A percentile compares a stretch with the other conserved stretches of the same genome.
These are phyloP conservation scores for Phoma sp. DNA, from an alignment of 2,329 filamentous ascomycete species.

Conservation along the genomic window DNA sequence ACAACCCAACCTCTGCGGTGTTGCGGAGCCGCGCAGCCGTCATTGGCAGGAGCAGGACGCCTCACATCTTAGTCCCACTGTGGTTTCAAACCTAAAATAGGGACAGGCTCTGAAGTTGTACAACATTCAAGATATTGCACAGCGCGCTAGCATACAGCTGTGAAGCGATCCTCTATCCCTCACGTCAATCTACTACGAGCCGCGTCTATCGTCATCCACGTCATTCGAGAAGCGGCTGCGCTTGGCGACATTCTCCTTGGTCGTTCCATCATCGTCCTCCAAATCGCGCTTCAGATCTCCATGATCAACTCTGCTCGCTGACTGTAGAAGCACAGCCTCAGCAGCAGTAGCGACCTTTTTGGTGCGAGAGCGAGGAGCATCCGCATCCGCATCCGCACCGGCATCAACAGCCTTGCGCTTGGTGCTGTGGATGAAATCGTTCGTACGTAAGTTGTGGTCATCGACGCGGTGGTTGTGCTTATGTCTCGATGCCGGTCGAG, in stretches of 20 bases:
- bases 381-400: too few species aligned
- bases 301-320: background rate
- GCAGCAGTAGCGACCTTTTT: background rate
- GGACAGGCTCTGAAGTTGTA: background rate
- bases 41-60: slow-evolving; percentile 6
- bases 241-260: background rate
- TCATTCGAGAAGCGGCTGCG: background rate
- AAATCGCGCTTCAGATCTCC: background rate
- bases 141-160: background rate
- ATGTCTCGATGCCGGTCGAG: too few species aligned
- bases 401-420: background rate
- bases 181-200: background rate
- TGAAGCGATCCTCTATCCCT: background rate
- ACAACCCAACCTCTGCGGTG: slow-evolving; percentile 6
- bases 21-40: background rate
- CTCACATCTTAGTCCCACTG: background rate
- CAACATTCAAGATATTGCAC: background rate
- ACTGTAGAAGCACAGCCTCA: background rate
- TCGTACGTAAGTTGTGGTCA: background rate
- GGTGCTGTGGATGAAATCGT: background rate
- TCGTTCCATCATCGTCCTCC: background rate
- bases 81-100: slow-evolving; percentile 8
- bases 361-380: background rate
- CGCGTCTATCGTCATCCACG: background rate
- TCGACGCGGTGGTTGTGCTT: background rate